phyloP scores from a whole-genome alignment of 1,284 basidiomycete species.

The Cryptococcus hybrid region DNA sequence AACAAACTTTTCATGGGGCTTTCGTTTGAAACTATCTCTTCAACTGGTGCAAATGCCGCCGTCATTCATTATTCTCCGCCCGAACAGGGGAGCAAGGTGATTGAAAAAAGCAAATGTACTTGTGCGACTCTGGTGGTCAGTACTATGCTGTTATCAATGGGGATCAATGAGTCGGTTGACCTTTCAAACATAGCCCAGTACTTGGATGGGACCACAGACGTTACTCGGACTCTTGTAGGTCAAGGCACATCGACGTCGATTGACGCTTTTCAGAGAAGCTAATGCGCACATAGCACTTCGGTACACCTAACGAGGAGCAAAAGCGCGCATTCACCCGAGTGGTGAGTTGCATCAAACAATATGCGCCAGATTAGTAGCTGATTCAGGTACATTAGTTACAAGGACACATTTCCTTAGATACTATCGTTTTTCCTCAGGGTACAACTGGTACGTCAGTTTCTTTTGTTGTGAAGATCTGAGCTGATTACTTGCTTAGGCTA shows the following conservation, averaged over 20 bases:
- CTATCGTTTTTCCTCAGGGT: conserved; percentile 78
- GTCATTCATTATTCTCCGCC: conserved; percentile 93
- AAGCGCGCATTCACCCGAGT: conserved; percentile 89
- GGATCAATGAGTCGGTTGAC: not conserved
- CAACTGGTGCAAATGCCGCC: conserved; percentile 82
- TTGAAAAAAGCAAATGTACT: conserved; percentile 81
- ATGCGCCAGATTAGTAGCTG: too few species aligned
- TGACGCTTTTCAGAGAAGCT: not conserved
- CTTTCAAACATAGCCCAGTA: conserved; percentile 64
- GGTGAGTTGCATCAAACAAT: conserved; percentile 45
- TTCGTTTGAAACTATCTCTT: conserved; percentile 91
- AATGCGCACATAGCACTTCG: conserved; percentile 69
- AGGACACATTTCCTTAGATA: conserved; percentile 84
- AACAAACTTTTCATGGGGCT: conserved; percentile 78
- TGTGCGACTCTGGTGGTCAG: conserved; percentile 90
- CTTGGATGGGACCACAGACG: conserved; percentile 87
- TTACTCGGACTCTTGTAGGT: conserved; percentile 79
- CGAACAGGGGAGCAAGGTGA: conserved; percentile 67
- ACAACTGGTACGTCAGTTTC: conserved; percentile 62
- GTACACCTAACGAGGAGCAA: conserved; percentile 75
- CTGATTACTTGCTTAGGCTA: conserved; percentile 2
- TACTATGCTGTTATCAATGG: not conserved
- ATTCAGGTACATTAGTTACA: conserved; percentile 56
- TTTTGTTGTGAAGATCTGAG: too few species aligned
- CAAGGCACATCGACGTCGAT: too few species aligned